phyloP scores from a whole-genome alignment of 2,329 filamentous ascomycete species.

The Rutstroemia sp. region DNA sequence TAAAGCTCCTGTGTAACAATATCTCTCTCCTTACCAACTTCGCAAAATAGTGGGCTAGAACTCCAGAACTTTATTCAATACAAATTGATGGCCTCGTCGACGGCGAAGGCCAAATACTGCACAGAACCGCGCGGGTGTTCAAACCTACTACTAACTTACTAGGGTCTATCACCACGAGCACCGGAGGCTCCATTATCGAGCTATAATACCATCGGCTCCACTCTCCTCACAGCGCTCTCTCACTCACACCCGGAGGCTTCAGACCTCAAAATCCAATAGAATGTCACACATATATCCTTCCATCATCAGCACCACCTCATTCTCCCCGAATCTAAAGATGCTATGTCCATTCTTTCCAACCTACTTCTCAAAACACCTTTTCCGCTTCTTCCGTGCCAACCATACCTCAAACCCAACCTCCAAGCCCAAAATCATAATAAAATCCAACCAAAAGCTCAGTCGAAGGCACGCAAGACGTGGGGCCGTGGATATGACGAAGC shows the following conservation, averaged over 20 bases:
- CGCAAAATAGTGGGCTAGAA: too few relatives aligned
- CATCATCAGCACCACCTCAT: background rate
- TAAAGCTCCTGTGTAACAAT: too few relatives aligned
- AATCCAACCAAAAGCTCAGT: background rate
- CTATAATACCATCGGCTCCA: too few relatives aligned
- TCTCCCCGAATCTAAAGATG: background rate
- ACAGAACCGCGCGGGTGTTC: too few relatives aligned
- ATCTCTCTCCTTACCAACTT: too few relatives aligned
- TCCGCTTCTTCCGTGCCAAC: background rate
- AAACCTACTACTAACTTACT: too few relatives aligned
- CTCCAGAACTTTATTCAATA: too few relatives aligned
- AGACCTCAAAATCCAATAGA: background rate
- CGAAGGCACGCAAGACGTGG: background rate
- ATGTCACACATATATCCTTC: background rate
- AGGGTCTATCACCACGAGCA: too few relatives aligned
- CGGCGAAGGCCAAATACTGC: too few relatives aligned
- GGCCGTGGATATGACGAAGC: background rate
- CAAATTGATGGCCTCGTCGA: too few relatives aligned
- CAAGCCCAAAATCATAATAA: background rate
- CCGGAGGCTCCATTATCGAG: too few relatives aligned
- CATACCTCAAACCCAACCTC: background rate
- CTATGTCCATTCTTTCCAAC: background rate
- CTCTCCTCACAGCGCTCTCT: too few relatives aligned
- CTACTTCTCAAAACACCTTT: background rate
- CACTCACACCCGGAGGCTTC: background rate